These are phyloP conservation scores for Colletotrichum liaoningense DNA, from an alignment of 2,329 filamentous ascomycete species.

Conservation along the genomic window DNA sequence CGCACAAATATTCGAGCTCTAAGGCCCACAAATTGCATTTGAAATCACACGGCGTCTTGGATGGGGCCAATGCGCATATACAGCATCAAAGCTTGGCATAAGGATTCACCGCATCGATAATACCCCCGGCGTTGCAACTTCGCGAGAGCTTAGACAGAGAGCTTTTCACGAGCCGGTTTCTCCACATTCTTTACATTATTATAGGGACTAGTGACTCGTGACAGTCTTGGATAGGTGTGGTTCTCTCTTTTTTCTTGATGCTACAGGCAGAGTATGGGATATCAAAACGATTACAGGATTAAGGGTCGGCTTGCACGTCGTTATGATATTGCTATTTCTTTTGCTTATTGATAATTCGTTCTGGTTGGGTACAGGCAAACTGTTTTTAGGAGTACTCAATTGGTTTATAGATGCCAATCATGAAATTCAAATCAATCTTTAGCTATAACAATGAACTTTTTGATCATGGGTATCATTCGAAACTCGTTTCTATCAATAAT, in stretches of 20 bases:
- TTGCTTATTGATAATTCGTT: constrained; percentile 13
- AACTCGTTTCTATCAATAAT: neutral
- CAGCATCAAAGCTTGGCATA: constrained; percentile 29
- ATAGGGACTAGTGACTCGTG: constrained; percentile 20
- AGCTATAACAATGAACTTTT: neutral
- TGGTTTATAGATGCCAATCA: constrained; percentile 33
- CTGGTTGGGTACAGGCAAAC: constrained; percentile 13
- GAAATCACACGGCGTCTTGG: constrained; percentile 32
- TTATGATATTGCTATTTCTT: constrained; percentile 15
- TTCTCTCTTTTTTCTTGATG: neutral
- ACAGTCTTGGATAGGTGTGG: constrained; percentile 15
- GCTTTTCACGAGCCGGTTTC: constrained; percentile 32
- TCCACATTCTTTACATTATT: constrained; percentile 33
- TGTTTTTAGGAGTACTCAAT: neutral
- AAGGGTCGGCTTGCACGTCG: constrained; percentile 29
- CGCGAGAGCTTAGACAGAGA: constrained; percentile 34
- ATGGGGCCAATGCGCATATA: constrained; percentile 29
- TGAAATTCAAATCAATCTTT: constrained; percentile 13
- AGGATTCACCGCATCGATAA: constrained; percentile 29
- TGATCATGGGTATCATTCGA: constrained; percentile 23
- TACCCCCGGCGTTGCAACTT: constrained; percentile 35
- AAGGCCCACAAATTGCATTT: constrained; percentile 25
- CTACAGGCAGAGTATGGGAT: constrained; percentile 20
- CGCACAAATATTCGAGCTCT: constrained; percentile 1
- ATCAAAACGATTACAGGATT: constrained; percentile 28